Evolutionary conservation across 495 filamentous ascomycete genomes (phyloP), one percentile per base, ranked within the genome.

Genomic region (Neurospora terricola): DNA sequence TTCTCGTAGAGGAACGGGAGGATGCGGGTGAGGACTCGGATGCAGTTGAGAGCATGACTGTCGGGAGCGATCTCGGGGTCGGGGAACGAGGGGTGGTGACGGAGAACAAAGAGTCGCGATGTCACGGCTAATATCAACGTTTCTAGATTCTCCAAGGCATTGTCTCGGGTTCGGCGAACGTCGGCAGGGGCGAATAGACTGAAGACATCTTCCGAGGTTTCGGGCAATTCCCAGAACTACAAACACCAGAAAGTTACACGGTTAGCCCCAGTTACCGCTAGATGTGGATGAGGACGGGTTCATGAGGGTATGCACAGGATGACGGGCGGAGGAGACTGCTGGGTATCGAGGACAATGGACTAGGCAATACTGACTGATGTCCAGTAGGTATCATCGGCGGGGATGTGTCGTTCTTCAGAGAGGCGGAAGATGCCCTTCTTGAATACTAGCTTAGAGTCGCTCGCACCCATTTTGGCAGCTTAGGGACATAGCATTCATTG

Each of bases 391-490:
- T 97, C 94, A 80, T 94, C 90, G 54, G 93, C 88, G 62, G 94
- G 88, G 77, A 99, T 98, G 76, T 92, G 87, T 76, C 91, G 89
- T 80, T 96, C 90, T 81, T 97, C 94, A 21, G 94, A 96, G 71
- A 99, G 90, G 79, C 91, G 90, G 85, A 99, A 99, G 85, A 99
- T 97, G 81, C 94, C 96, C 82, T 97, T 92, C 83, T 98, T 99
- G 89, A 99, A 98, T 78, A 94, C 93, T 78, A 98, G 91, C 89
- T 99, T 99, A 75, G 95, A 98, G 86, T 99, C 96, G 81, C 96
- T 97, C 79, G 96, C 96, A 81, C 96, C 96, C 96, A 99, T 99
- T 12, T 71, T 81, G 69, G 70, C 74, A 66, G 69, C 62, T 77
- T 45, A 76, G 23, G 71, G 69, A 71, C 75, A 76, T 78, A 69